phyloP scores from a whole-genome alignment of 2,329 filamentous ascomycete genomes.

The Sporothrix mexicana region DNA sequence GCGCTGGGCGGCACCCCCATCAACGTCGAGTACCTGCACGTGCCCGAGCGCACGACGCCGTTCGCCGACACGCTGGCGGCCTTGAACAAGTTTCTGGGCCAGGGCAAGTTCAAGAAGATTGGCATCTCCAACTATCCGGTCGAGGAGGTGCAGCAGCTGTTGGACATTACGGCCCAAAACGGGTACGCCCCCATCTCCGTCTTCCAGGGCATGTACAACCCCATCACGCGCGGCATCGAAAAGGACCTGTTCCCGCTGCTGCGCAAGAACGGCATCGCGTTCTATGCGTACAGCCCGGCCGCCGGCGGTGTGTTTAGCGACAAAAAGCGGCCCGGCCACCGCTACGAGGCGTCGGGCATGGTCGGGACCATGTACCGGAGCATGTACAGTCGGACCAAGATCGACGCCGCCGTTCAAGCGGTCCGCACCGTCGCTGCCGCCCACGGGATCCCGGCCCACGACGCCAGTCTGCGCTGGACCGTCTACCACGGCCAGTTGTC shows the following conservation, averaged over 20 bases:
- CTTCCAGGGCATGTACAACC: constrained; percentile 51
- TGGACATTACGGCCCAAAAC: constrained; percentile 44
- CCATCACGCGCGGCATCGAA: constrained; percentile 47
- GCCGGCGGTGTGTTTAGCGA: constrained; percentile 37
- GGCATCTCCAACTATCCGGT: constrained; percentile 50
- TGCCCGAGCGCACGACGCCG: constrained; percentile 49
- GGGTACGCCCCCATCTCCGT: constrained; percentile 47
- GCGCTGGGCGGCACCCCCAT: constrained; percentile 41
- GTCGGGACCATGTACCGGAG: constrained; percentile 41
- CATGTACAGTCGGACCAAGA: constrained; percentile 42
- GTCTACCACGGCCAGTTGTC: constrained; percentile 47
- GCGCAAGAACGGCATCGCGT: constrained; percentile 45
- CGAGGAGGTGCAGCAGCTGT: constrained; percentile 47
- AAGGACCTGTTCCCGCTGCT: constrained; percentile 46
- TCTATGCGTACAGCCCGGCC: constrained; percentile 46
- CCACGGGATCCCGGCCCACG: constrained; percentile 49
- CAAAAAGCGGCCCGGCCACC: constrained; percentile 32
- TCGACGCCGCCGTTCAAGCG: constrained; percentile 42
- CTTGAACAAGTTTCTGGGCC: constrained; percentile 45
- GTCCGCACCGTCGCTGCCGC: constrained; percentile 42
- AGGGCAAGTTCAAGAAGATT: constrained; percentile 49
- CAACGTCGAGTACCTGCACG: constrained; percentile 51
- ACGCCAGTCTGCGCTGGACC: constrained; percentile 51
- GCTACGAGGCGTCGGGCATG: constrained; percentile 20
- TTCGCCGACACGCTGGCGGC: constrained; percentile 48